Conservation (phyloP, 345 rosid species). For the Eutrema japonicum region DNA sequence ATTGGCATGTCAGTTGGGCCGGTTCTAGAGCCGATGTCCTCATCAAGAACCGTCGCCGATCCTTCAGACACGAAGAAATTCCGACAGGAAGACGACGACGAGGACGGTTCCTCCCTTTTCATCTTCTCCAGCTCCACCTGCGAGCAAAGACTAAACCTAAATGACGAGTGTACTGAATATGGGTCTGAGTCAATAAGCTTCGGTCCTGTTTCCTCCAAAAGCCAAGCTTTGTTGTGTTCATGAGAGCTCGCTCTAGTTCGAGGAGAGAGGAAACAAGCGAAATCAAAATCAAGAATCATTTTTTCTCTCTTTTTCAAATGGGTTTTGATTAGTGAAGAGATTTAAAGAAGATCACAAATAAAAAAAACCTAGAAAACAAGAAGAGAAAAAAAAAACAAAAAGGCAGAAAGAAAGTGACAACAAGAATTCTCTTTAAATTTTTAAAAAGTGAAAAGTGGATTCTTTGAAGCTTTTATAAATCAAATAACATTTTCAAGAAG, state of each 20-base stretch:
- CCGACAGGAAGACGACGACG: constrained; percentile 17
- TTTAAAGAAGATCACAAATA: constrained; percentile 17
- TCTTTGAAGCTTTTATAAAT: constrained; percentile 10
- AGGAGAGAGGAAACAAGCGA: constrained; percentile 60
- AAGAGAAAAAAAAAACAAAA: background rate
- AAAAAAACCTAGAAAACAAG: constrained; percentile 16
- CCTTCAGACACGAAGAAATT: constrained; percentile 11
- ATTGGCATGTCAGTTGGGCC: too few species aligned
- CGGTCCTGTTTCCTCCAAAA: constrained; percentile 73
- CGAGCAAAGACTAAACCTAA: constrained; percentile 89
- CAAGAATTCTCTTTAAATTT: background rate
- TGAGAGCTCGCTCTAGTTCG: constrained; percentile 29
- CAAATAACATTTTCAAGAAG: background rate
- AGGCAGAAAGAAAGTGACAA: constrained; percentile 25
- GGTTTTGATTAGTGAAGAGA: constrained; percentile 39
- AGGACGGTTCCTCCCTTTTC: constrained; percentile 42
- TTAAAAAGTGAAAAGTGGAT: constrained; percentile 15
- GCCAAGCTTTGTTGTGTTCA: constrained; percentile 77
- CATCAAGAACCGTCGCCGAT: constrained; percentile 79
- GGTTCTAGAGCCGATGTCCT: too few species aligned
- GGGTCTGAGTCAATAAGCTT: constrained; percentile 69
- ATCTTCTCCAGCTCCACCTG: constrained; percentile 83
- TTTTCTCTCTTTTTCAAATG: constrained; percentile 36
- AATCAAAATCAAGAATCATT: constrained; percentile 64
- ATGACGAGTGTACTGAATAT: constrained; percentile 88